phyloP scores from a whole-genome alignment of 768 basidiomycete genomes.

The Termitomyces sp. region DNA sequence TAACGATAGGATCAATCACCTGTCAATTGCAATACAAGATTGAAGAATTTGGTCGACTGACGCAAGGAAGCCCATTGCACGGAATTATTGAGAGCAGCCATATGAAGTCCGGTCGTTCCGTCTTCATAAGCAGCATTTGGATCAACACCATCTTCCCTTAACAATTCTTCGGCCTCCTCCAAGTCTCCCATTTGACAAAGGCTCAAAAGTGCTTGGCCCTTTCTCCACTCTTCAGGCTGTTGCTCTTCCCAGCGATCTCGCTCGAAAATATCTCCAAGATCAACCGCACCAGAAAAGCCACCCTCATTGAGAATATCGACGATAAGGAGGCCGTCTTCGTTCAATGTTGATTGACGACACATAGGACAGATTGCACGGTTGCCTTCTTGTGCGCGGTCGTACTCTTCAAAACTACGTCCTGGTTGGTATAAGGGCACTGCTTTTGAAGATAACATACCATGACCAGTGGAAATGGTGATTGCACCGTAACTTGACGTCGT shows the following conservation, averaged over 20 bases:
- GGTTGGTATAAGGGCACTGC: background rate
- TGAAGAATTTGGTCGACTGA: background rate
- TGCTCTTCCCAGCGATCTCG: slow-evolving; percentile 9
- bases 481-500: slow-evolving; percentile 9
- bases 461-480: slow-evolving; percentile 9
- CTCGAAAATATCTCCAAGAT: slow-evolving; percentile 10
- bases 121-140: slow-evolving; percentile 10
- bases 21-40: background rate
- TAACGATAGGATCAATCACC: background rate
- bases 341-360: slow-evolving; percentile 7
- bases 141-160: slow-evolving; percentile 3
- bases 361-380: slow-evolving; percentile 6
- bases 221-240: slow-evolving; percentile 10
- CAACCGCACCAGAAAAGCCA: slow-evolving; percentile 7
- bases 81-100: slow-evolving; percentile 8
- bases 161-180: slow-evolving; percentile 7
- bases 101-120: slow-evolving; percentile 12
- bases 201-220: slow-evolving; percentile 5
- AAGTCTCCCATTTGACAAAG: slow-evolving; percentile 3
- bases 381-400: slow-evolving; percentile 6
- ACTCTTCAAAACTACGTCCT: slow-evolving; percentile 7
- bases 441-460: background rate
- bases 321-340: slow-evolving; percentile 3
- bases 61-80: slow-evolving; percentile 8
- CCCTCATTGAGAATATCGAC: slow-evolving; percentile 8